Base-by-base conservation (phyloP, 495 filamentous ascomycete species). In the Pyrenula aspistea region DNA sequence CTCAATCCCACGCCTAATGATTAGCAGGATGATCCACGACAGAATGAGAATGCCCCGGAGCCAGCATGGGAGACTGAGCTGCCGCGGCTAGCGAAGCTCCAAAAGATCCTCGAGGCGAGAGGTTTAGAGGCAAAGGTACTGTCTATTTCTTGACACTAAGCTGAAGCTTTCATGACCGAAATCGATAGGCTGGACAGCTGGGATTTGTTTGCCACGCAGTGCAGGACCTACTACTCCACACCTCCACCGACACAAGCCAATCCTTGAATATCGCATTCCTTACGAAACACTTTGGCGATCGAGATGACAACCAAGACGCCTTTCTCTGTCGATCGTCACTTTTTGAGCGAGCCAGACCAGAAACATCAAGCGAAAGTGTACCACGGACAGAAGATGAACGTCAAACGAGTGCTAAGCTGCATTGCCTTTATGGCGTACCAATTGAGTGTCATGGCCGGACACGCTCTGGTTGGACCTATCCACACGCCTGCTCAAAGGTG, bases 381-480 rank as follows among this genome's bases (percentile, higher is more conserved):
- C 53, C 50, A 25, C 24, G 48, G 0, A 64, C 55, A 3, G 53
- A 53, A 51, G 65, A 60, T 47, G 59, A 72, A n/a, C 68, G 74
- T 21, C 83, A 85, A 62, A 65, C 71, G 51, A 81, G 78, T 55
- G 84, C 84, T 23, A 81, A 83, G 56, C 68, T 88, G 10, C 84
- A 86, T 58, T 77, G 73, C 48, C 68, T 84, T 23, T 82, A 80
- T 59, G 84, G 83, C 19, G 67, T 74, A 3, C 76, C 81, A 0
- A 56, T 75, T 10, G 53, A 71, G 60, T 59, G 57, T 22, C 65
- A 57, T 53, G 56, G 63, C 20, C 58, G 63, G 36, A 66, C 63
- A 56, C 60, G 62, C 22, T 65, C 56, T 12, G 58, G 61, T 12
- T 63, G 59, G 4, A 69, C 71, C 42, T 77, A 81, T 57, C 75